Evolutionary conservation across 352 stramenopile genomes (phyloP), one percentile per base, ranked within the genome.

Genomic region (Globisporangium camurandrum): DNA sequence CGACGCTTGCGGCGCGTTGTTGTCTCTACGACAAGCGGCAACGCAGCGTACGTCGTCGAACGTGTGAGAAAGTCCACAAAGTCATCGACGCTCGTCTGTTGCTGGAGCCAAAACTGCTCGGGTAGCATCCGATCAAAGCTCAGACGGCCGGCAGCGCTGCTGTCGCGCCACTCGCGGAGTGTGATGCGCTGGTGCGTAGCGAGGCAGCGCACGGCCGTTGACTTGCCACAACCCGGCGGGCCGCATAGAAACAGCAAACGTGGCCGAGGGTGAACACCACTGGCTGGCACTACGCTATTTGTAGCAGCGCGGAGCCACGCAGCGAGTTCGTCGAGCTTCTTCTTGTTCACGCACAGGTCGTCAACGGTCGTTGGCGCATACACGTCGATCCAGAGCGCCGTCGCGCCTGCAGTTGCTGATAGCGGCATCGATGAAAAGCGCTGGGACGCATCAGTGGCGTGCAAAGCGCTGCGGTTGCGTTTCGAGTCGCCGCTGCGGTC

Each of bases 271-370:
- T 66, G 46, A 14, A 57, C 4, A 34, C 20, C 16, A 24, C 39
- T 4, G 23, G 57, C 12, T 42, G 53, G 20, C 16, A 6, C 34
- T 38, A 33, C 31, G 23, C 46, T 43, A 10, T 40, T 42, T 22
- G 68, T 51, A 44, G 77, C 78, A 3, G 33, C 34, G 9, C 52
- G 33, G 0, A 94, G 38, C 83, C 83, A 94, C 8, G 75, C 67
- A 11, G 59, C 67, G 1, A 94, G 66, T 51, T 91, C 77, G 28
- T 84, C 65, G 10, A 82, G 52, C 58, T 94, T 94, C 47, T 89
- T 90, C 61, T 86, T 88, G 54, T 88, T 84, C 19, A 94, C 64
- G 46, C 78, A 88, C 2, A 94, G 56, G 1, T 94, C 70, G n/a
- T 84, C 72, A 6, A 84, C 59, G 3, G 50, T 61, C 19, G 62